These are phyloP conservation scores for Xylaria polymorpha DNA, from an alignment of 2,329 filamentous ascomycete genomes.

Conservation along the genomic window DNA sequence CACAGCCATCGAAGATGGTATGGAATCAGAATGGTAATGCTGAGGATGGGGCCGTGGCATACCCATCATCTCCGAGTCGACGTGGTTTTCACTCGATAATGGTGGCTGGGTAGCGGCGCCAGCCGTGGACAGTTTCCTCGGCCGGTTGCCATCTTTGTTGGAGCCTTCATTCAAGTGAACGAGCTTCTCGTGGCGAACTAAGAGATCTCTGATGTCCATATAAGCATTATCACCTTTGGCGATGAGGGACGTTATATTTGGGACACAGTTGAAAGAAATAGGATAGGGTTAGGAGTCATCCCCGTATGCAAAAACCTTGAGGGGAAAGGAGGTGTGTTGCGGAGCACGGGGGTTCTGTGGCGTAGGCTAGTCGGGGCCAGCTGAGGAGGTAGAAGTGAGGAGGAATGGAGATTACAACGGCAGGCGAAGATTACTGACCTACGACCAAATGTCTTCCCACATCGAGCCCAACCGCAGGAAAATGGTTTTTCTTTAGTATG, in stretches of 20 bases:
- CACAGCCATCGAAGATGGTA: constrained; percentile 53
- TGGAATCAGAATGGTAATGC: constrained; percentile 57
- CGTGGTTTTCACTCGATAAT: constrained; percentile 60
- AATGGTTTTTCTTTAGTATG: constrained; percentile 75
- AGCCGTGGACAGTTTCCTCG: constrained; percentile 64
- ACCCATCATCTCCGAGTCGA: constrained; percentile 59
- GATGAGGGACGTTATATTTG: constrained; percentile 33
- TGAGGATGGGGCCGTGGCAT: constrained; percentile 54
- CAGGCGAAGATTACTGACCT: constrained; percentile 60
- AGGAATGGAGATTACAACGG: constrained; percentile 37
- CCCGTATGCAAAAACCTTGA: constrained; percentile 34
- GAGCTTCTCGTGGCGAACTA: constrained; percentile 73
- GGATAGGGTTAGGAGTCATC: constrained; percentile 28
- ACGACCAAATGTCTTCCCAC: constrained; percentile 72
- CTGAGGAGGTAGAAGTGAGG: constrained; percentile 38
- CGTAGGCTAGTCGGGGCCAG: constrained; percentile 31
- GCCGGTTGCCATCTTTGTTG: constrained; percentile 64
- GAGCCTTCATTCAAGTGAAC: constrained; percentile 70
- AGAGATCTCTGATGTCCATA: constrained; percentile 73
- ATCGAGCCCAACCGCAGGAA: constrained; percentile 68
- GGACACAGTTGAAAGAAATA: constrained; percentile 38
- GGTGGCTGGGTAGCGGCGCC: constrained; percentile 56
- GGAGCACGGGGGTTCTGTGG: constrained; percentile 34
- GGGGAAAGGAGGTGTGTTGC: constrained; percentile 40
- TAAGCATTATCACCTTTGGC: constrained; percentile 58